Percentiles rank a stretch among this genome's conserved stretches.
phyloP scores from a whole-genome alignment of 257 asterid genomes.

The Petrea volubilis region DNA sequence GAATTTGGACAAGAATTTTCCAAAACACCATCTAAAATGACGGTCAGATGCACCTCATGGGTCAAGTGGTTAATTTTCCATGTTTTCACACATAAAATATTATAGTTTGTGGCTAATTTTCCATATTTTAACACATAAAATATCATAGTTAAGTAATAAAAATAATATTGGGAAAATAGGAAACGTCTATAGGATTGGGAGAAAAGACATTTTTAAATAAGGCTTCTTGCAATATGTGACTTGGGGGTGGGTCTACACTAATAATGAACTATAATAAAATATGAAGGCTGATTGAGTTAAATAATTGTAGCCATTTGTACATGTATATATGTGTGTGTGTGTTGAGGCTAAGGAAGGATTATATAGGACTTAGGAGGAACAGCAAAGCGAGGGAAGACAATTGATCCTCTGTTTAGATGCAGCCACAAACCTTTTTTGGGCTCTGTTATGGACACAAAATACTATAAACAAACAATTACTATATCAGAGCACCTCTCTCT shows the following conservation, averaged over 20 bases:
- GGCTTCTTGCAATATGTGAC: background rate
- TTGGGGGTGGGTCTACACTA: background rate
- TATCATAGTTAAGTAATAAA: background rate
- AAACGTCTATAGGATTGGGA: background rate
- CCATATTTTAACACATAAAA: too few relatives aligned
- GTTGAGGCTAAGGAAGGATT: background rate
- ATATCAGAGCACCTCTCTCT: background rate
- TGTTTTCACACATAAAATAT: too few relatives aligned
- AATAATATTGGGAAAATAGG: background rate
- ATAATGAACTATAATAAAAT: background rate
- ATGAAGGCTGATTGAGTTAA: background rate
- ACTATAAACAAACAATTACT: background rate
- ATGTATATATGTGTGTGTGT: conserved; percentile 7
- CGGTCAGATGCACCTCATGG: too few relatives aligned
- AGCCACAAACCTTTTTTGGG: conserved; percentile 4
- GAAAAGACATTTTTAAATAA: background rate
- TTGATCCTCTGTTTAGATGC: conserved; percentile 25
- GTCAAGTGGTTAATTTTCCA: too few relatives aligned
- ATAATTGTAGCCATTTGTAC: background rate
- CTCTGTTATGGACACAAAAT: background rate
- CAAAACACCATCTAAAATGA: too few relatives aligned
- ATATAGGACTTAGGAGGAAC: background rate
- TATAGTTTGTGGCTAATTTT: too few relatives aligned
- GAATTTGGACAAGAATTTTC: too few relatives aligned
- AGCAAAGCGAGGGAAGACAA: background rate